These are phyloP conservation scores for Asterella californica DNA, from an alignment of 225 moss, liverwort and hornwort species.

Conservation along the genomic window DNA sequence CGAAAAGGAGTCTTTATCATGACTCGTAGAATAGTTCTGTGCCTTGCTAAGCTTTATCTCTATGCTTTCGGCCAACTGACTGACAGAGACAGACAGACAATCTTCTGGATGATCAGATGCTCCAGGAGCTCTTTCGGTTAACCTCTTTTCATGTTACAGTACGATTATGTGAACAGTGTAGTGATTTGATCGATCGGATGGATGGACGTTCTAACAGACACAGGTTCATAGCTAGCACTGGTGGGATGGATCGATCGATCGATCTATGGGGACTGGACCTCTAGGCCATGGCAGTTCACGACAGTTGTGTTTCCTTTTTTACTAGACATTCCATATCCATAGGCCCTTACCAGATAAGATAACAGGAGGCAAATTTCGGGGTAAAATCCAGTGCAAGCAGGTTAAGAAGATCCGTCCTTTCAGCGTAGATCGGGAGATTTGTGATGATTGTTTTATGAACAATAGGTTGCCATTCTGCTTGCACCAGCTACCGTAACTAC, in stretches of 20 bases:
- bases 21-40: too few species aligned
- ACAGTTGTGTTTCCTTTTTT: neutral
- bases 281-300: neutral
- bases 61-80: too few species aligned
- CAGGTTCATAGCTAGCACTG: neutral
- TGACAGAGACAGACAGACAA: neutral
- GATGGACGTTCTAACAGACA: neutral
- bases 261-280: too few species aligned
- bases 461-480: neutral
- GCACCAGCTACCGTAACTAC: neutral
- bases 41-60: too few species aligned
- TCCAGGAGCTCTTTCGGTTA: neutral
- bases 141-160: neutral
- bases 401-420: neutral
- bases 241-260: neutral
- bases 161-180: too few species aligned
- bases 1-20: neutral
- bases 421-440: neutral
- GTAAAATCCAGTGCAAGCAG: neutral
- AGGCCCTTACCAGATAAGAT: neutral
- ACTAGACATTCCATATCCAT: neutral
- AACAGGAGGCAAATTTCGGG: neutral
- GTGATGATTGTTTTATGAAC: neutral
- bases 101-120: neutral
- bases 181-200: neutral